Evolutionary conservation across 768 basidiomycete species (phyloP).

Genomic region (Polyporus arcularius): DNA sequence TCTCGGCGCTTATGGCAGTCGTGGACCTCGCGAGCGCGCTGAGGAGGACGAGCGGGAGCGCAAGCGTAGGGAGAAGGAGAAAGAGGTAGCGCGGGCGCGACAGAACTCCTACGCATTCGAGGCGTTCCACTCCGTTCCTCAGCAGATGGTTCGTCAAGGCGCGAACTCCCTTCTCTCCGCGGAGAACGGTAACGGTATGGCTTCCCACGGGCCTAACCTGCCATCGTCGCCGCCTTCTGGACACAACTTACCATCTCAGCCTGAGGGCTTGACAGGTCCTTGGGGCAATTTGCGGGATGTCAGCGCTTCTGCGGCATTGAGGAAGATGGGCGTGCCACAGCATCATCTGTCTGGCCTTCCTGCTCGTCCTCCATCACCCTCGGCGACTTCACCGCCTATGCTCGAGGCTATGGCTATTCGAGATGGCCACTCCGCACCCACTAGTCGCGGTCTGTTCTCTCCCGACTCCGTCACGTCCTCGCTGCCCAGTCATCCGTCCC

Average conservation of each 20-base stretch:
- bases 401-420: constrained; percentile 22
- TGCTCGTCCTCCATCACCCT: constrained; percentile 25
- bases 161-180: constrained; percentile 34
- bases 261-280: constrained; percentile 17
- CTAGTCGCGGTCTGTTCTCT: constrained; percentile 28
- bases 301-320: constrained; percentile 24
- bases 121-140: constrained; percentile 71
- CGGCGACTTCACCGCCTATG: constrained; percentile 27
- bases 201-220: not conserved
- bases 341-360: constrained; percentile 24
- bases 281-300: constrained; percentile 31
- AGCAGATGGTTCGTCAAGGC: constrained; percentile 36
- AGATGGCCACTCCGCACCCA: constrained; percentile 20
- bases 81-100: constrained; percentile 47
- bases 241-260: constrained; percentile 20
- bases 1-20: constrained; percentile 30
- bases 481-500: constrained; percentile 29
- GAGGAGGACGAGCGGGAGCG: constrained; percentile 56
- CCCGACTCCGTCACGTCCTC: constrained; percentile 28
- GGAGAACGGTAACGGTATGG: constrained; percentile 29
- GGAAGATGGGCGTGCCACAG: constrained; percentile 30
- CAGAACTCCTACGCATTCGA: constrained; percentile 61
- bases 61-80: constrained; percentile 55
- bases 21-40: constrained; percentile 64
- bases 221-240: constrained; percentile 20